A percentile compares a stretch with the other conserved stretches of the same genome.
These are phyloP conservation scores for Vitis riparia DNA, from an alignment of 164 flowering plant species.

Conservation along the genomic window DNA sequence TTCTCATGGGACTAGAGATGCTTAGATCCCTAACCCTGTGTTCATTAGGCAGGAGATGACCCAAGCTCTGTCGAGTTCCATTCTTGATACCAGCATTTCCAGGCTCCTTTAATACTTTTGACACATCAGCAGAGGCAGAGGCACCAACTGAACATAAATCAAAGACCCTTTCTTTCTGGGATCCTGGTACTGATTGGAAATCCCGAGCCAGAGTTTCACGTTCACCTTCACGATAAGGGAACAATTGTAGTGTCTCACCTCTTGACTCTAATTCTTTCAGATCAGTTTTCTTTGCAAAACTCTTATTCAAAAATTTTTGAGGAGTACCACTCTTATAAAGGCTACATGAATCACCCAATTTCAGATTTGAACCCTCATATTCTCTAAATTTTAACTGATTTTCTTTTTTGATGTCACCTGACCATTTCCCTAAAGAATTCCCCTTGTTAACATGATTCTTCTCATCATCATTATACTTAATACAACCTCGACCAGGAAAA, in stretches of 20 bases:
- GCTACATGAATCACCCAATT: background rate
- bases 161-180: conserved; percentile 3
- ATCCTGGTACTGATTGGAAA: background rate
- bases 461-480: background rate
- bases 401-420: conserved; percentile 3
- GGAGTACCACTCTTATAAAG: background rate
- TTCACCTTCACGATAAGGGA: conserved; percentile 11
- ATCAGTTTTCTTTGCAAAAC: conserved; percentile 4
- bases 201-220: background rate
- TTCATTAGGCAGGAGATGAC: background rate
- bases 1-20: conserved; percentile 21
- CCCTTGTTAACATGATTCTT: conserved; percentile 8
- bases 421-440: conserved; percentile 1
- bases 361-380: conserved; percentile 1
- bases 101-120: conserved; percentile 7
- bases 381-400: conserved; percentile 4
- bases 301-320: conserved; percentile 3
- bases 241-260: conserved; percentile 4
- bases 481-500: background rate
- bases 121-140: conserved; percentile 11
- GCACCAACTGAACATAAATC: conserved; percentile 2
- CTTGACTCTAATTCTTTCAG: background rate
- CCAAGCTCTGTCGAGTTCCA: conserved; percentile 2
- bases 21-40: conserved; percentile 9
- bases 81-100: conserved; percentile 12